Base-by-base conservation (phyloP, 2,329 filamentous ascomycete species). In the Ceratocystiopsis minuta region DNA sequence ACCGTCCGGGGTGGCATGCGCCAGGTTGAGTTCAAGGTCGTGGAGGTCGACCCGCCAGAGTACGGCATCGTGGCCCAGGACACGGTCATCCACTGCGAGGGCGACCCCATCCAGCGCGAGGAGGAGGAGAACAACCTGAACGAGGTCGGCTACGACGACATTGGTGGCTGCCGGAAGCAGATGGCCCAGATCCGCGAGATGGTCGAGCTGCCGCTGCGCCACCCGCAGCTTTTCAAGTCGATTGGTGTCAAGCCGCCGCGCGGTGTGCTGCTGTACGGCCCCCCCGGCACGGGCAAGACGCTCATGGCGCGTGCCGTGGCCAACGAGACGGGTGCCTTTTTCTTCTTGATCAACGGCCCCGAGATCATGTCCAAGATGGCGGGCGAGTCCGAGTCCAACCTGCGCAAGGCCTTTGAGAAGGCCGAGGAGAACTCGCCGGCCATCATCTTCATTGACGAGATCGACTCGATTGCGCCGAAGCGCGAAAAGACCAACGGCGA, bases 351-450 rank as follows among this genome's bases (percentile, higher is more conserved):
- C 75, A 96, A 96, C 65, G 88, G 90, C 50, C 90, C 90, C 41
- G 90, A 96, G 62, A 96, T 98, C 68, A 96, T 98, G 90, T 95
- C 88, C 45, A 96, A 96, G 76, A 96, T 96, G 90, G 90, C 90
- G 46, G 90, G 90, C 75, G 90, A 98, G 65, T 96, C 90, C 45
- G 90, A 96, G 63, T 96, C 88, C 46, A 96, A 96, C 62, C 65
- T 98, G 52, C 81, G 90, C 55, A 96, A 96, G 67, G 90, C 90
- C n/a, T 98, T 98, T 55, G 90, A 96, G 62, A 90, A 96, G 68
- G 90, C 90, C 36, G 88, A 96, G 70, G 96, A 96, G 78, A 96
- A 96, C 68, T 94, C 88, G 0, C 90, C 90, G 14, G 87, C 90
- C 44, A 96, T 98, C 60, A 96, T 98, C 65, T 98, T 96, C 70